Percentiles rank a stretch among this genome's conserved stretches.
These are phyloP conservation scores for Setaria italica DNA, from an alignment of 202 grass and related monocot genomes.

Conservation along the genomic window DNA sequence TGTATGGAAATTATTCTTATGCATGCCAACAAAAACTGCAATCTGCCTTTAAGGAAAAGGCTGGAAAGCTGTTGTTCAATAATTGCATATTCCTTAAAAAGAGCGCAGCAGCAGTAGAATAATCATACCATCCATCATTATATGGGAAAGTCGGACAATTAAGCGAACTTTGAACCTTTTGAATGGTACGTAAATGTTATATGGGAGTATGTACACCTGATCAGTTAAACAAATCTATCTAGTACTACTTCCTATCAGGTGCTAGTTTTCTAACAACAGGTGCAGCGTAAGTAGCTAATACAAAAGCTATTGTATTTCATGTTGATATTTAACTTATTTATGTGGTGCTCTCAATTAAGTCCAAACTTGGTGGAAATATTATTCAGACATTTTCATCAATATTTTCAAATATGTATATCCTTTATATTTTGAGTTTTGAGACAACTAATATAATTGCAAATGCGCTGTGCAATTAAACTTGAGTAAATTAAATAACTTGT, in stretches of 20 bases:
- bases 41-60: conserved; percentile 45
- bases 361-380: background rate
- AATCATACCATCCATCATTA: conserved; percentile 49
- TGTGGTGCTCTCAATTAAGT: background rate
- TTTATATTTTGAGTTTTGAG: background rate
- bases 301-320: conserved; percentile 6
- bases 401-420: background rate
- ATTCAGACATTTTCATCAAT: background rate
- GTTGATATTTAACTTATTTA: background rate
- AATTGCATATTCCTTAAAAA: conserved; percentile 55
- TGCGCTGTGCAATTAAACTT: background rate
- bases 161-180: conserved; percentile 39
- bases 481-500: background rate
- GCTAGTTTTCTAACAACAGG: background rate
- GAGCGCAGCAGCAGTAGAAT: conserved; percentile 35
- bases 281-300: background rate
- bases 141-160: conserved; percentile 30
- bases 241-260: background rate
- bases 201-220: conserved; percentile 4
- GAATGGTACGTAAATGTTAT: background rate
- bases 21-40: conserved; percentile 56
- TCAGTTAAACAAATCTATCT: conserved; percentile 10
- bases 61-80: conserved; percentile 53
- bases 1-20: background rate
- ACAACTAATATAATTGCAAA: background rate